phyloP scores from a whole-genome alignment of 768 basidiomycete species.

The Leccinum aurantiacum region DNA sequence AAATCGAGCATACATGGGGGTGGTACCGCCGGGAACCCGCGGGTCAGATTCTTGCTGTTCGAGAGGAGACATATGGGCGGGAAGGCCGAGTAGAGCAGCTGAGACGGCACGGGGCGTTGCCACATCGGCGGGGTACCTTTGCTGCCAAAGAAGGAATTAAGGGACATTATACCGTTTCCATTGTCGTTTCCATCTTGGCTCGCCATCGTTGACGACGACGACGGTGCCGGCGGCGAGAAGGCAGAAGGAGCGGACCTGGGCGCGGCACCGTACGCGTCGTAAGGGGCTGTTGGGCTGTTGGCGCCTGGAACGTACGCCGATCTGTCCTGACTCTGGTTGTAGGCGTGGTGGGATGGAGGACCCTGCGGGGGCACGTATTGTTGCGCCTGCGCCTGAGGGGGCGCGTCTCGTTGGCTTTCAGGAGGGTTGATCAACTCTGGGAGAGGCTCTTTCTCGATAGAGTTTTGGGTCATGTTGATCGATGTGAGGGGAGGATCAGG shows the following conservation, averaged over 20 bases:
- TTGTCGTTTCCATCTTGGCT: too few relatives aligned
- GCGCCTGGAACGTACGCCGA: background rate
- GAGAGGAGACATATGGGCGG: conserved; percentile 33
- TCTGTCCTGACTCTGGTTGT: background rate
- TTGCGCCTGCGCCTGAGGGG: conserved; percentile 3
- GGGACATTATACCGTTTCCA: conserved; percentile 14
- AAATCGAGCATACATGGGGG: too few relatives aligned
- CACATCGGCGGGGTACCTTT: conserved; percentile 28
- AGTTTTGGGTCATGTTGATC: conserved; percentile 15
- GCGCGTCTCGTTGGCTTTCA: conserved; percentile 1
- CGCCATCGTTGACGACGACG: too few relatives aligned
- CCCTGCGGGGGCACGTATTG: background rate
- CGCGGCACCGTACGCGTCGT: too few relatives aligned
- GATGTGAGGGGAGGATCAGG: background rate
- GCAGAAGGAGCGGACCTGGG: conserved; percentile 1
- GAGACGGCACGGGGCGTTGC: conserved; percentile 19
- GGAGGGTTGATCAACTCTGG: conserved; percentile 10
- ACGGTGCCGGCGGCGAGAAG: background rate
- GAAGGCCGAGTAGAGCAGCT: conserved; percentile 23
- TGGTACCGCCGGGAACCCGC: background rate
- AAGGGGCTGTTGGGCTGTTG: background rate
- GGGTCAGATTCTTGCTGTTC: conserved; percentile 29
- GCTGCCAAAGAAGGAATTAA: conserved; percentile 29
- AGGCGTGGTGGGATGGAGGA: conserved; percentile 15
- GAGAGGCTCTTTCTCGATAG: background rate